These are phyloP conservation scores for Colletotrichum sp. DNA, from an alignment of 2,329 filamentous ascomycete genomes.

Conservation along the genomic window DNA sequence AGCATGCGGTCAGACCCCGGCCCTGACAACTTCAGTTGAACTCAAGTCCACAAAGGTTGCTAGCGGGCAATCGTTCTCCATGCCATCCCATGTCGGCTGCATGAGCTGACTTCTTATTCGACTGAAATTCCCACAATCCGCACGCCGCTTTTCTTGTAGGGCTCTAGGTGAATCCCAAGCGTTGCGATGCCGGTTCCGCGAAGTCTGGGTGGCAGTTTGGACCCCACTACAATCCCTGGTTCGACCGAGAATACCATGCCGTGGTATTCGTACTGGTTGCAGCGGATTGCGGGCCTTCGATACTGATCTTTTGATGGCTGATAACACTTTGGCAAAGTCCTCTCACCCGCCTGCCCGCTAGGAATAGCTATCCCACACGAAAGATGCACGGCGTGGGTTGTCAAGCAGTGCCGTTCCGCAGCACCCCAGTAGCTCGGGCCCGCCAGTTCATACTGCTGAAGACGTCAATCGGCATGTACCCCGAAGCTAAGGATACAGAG, in stretches of 20 bases:
- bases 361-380: background rate
- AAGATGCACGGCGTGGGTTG: background rate
- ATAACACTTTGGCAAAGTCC: background rate
- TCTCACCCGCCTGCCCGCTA: background rate
- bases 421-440: background rate
- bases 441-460: background rate
- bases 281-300: background rate
- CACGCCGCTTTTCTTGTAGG: slow-evolving; percentile 16
- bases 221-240: slow-evolving; percentile 1
- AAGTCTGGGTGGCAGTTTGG: background rate
- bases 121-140: background rate
- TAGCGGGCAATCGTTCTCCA: slow-evolving; percentile 21
- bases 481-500: background rate
- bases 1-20: slow-evolving; percentile 9
- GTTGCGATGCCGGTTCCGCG: slow-evolving; percentile 18
- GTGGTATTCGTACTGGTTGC: slow-evolving; percentile 5
- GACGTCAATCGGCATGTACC: background rate
- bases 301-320: background rate
- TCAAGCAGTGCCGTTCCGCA: background rate
- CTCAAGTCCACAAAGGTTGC: slow-evolving; percentile 11
- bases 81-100: slow-evolving; percentile 17
- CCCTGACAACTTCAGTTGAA: slow-evolving; percentile 1
- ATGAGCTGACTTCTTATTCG: slow-evolving; percentile 10
- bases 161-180: slow-evolving; percentile 16
- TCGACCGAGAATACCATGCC: slow-evolving; percentile 4